A percentile compares a stretch with the other conserved stretches of the same genome.
Evolutionary conservation across 768 basidiomycete species (phyloP).

Genomic region (Boletus rubroflammeus): DNA sequence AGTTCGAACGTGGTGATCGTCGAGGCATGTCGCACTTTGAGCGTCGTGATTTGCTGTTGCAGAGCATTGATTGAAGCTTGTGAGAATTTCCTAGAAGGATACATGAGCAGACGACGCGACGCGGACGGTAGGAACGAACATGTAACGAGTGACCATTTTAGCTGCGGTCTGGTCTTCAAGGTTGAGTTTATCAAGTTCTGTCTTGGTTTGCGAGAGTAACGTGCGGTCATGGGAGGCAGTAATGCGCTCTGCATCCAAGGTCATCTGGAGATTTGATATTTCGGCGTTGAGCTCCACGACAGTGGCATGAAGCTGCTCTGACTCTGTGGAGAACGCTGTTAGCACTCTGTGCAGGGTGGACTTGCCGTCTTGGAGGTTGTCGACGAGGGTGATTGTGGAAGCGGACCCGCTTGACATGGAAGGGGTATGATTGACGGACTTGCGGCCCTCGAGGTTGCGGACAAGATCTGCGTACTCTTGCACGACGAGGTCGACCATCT

Average conservation of each 20-base stretch:
- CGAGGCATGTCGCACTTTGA: slow-evolving; percentile 60
- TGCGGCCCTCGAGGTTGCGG: slow-evolving; percentile 53
- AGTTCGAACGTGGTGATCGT: slow-evolving; percentile 54
- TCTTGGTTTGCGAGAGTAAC: slow-evolving; percentile 43
- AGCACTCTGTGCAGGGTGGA: slow-evolving; percentile 46
- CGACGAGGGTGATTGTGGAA: slow-evolving; percentile 24
- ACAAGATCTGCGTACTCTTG: slow-evolving; percentile 76
- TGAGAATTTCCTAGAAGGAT: slow-evolving; percentile 67
- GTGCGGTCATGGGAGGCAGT: slow-evolving; percentile 40
- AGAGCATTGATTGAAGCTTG: slow-evolving; percentile 68
- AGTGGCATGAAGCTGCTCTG: slow-evolving; percentile 43
- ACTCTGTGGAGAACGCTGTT: slow-evolving; percentile 47
- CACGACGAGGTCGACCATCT: slow-evolving; percentile 61
- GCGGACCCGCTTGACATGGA: slow-evolving; percentile 11
- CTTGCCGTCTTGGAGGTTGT: slow-evolving; percentile 47
- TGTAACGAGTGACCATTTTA: slow-evolving; percentile 82
- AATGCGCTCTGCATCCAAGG: slow-evolving; percentile 46
- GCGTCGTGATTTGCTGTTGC: slow-evolving; percentile 53
- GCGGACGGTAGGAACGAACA: slow-evolving; percentile 44
- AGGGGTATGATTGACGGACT: slow-evolving; percentile 17
- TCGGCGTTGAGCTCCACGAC: slow-evolving; percentile 42
- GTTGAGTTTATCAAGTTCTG: slow-evolving; percentile 52
- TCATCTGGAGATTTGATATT: slow-evolving; percentile 39
- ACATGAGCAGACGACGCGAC: not conserved
- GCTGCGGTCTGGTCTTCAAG: slow-evolving; percentile 73